A percentile compares a stretch with the other conserved stretches of the same genome.
These are phyloP conservation scores for Calocera viscosa DNA, from an alignment of 768 basidiomycete genomes.

Conservation along the genomic window DNA sequence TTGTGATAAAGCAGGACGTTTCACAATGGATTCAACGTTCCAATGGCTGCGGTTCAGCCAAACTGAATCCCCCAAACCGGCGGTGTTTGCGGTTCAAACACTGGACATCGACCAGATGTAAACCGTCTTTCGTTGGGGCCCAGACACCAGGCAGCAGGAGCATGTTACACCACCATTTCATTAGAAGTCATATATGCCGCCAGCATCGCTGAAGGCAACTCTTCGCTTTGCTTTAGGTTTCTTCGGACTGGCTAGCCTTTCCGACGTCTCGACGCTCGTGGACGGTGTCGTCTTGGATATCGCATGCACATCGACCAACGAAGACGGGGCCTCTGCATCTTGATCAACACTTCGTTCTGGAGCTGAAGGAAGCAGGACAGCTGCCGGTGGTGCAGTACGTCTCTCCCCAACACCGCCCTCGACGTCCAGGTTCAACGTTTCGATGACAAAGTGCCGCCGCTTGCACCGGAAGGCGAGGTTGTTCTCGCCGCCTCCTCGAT, in stretches of 20 bases:
- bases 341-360: too few species aligned
- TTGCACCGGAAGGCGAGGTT: constrained; percentile 91
- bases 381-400: constrained; percentile 41
- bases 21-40: too few species aligned
- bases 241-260: neutral
- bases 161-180: too few species aligned
- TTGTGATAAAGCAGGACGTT: too few species aligned
- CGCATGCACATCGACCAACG: neutral
- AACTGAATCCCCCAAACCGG: too few species aligned
- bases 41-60: too few species aligned
- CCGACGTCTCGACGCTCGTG: neutral
- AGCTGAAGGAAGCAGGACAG: neutral
- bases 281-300: neutral
- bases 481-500: constrained; percentile 71
- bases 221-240: neutral
- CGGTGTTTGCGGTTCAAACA: too few species aligned
- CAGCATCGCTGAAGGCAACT: neutral
- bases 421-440: constrained; percentile 78
- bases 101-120: too few species aligned
- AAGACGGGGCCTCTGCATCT: neutral
- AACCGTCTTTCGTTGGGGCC: too few species aligned
- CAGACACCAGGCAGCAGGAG: too few species aligned
- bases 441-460: constrained; percentile 73
- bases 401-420: constrained; percentile 76
- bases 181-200: neutral